Percentiles rank a stretch among this genome's conserved stretches.
These are phyloP conservation scores for Aulographum hederae DNA, from an alignment of 2,329 filamentous ascomycete genomes.

Conservation along the genomic window DNA sequence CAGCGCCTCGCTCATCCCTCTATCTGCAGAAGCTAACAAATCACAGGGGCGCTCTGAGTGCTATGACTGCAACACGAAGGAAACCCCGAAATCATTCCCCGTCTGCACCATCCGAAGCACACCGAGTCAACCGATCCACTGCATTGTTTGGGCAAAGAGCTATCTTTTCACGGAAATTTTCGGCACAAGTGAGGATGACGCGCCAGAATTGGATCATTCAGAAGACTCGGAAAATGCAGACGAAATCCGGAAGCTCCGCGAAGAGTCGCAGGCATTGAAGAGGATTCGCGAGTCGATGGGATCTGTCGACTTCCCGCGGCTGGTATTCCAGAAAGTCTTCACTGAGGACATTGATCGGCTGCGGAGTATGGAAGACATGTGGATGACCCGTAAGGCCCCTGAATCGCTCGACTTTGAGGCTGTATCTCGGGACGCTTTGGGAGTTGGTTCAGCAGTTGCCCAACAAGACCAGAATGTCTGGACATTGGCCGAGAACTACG, in stretches of 20 bases:
- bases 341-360: slow-evolving; percentile 66
- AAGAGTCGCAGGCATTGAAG: slow-evolving; percentile 69
- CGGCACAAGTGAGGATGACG: slow-evolving; percentile 74
- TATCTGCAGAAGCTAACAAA: not conserved
- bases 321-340: slow-evolving; percentile 90
- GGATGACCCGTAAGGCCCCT: slow-evolving; percentile 63
- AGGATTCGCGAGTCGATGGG: slow-evolving; percentile 68
- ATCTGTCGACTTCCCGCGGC: slow-evolving; percentile 53
- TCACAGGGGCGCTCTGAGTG: slow-evolving; percentile 63
- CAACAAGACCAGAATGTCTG: slow-evolving; percentile 58
- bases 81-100: slow-evolving; percentile 79
- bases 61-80: slow-evolving; percentile 87
- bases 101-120: slow-evolving; percentile 96
- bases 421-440: slow-evolving; percentile 34
- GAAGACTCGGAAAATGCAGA: slow-evolving; percentile 66
- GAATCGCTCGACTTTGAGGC: slow-evolving; percentile 51
- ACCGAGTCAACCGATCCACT: slow-evolving; percentile 90
- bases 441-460: slow-evolving; percentile 33
- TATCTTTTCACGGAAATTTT: slow-evolving; percentile 93
- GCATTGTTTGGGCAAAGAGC: slow-evolving; percentile 97
- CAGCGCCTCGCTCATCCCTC: slow-evolving; percentile 2
- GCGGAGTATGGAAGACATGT: slow-evolving; percentile 85
- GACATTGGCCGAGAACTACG: slow-evolving; percentile 68
- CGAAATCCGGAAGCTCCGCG: slow-evolving; percentile 74
- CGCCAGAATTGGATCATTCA: slow-evolving; percentile 59